A percentile compares a stretch with the other conserved stretches of the same genome.
Conservation (phyloP, 2,329 filamentous ascomycete genomes). For the Alternaria arborescens region DNA sequence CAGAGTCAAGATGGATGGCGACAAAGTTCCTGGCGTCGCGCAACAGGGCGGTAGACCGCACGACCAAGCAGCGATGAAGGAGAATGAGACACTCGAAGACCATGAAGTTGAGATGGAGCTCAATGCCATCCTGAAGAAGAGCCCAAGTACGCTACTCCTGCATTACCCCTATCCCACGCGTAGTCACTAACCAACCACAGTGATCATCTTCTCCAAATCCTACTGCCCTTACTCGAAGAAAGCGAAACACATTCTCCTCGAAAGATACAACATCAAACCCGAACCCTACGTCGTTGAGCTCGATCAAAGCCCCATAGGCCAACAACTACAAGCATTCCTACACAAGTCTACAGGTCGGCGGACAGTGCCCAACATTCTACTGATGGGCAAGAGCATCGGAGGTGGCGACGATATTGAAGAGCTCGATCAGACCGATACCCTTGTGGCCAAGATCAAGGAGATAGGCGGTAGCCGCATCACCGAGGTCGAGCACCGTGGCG, state of each 20-base stretch:
- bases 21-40: constrained; percentile 53
- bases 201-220: constrained; percentile 95
- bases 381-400: constrained; percentile 88
- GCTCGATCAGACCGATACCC: constrained; percentile 67
- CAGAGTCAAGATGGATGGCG: constrained; percentile 59
- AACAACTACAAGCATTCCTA: constrained; percentile 75
- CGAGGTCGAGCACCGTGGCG: constrained; percentile 35
- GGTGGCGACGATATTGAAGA: constrained; percentile 85
- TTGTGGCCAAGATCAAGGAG: constrained; percentile 75
- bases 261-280: constrained; percentile 84
- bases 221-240: constrained; percentile 88
- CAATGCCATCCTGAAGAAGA: constrained; percentile 80
- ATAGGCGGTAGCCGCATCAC: constrained; percentile 74
- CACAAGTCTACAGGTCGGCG: constrained; percentile 76
- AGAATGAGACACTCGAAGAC: constrained; percentile 65
- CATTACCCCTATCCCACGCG: neutral
- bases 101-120: constrained; percentile 75
- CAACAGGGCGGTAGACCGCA: constrained; percentile 54
- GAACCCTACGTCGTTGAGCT: constrained; percentile 89
- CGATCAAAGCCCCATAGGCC: constrained; percentile 79
- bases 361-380: constrained; percentile 91
- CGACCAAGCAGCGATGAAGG: constrained; percentile 52
- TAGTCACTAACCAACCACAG: constrained; percentile 56
- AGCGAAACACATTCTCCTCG: constrained; percentile 84
- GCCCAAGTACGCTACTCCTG: constrained; percentile 70